Evolutionary conservation across 2,329 filamentous ascomycete species (phyloP).

Genomic region (Teratosphaeria viscida): DNA sequence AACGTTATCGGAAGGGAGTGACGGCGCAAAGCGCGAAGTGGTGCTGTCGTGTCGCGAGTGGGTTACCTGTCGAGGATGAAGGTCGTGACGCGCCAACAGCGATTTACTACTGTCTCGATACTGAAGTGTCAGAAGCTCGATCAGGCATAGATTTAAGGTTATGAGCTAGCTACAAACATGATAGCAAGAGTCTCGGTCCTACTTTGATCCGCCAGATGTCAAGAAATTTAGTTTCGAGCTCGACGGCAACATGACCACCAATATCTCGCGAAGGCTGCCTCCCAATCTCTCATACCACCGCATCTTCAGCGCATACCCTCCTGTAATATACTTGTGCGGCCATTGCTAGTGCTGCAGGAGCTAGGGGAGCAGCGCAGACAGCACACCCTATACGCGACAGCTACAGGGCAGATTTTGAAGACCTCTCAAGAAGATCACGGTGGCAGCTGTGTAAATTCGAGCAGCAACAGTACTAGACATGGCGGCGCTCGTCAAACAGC

Average conservation of each 20-base stretch:
- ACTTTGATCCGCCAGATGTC: background rate
- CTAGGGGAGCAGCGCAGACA: background rate
- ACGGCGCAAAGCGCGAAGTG: background rate
- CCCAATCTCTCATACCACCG: background rate
- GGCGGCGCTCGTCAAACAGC: slow-evolving; percentile 24
- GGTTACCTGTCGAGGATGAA: background rate
- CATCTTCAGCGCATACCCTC: background rate
- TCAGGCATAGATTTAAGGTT: background rate
- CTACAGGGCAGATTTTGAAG: background rate
- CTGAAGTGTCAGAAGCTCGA: background rate
- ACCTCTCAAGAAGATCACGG: background rate
- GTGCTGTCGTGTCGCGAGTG: background rate
- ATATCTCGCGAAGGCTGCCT: background rate
- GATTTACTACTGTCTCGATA: background rate
- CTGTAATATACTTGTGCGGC: background rate
- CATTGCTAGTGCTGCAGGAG: slow-evolving; percentile 4
- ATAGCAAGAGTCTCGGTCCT: background rate
- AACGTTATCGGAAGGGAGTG: background rate
- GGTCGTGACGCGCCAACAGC: background rate
- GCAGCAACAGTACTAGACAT: slow-evolving; percentile 6
- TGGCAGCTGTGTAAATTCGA: background rate
- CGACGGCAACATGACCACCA: background rate
- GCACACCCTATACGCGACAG: background rate
- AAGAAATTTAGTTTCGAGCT: background rate
- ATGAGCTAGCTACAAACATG: background rate